Evolutionary conservation across 169 alveolate species (phyloP), one percentile per base, ranked within the genome.

Genomic region (Neospora caninum): DNA sequence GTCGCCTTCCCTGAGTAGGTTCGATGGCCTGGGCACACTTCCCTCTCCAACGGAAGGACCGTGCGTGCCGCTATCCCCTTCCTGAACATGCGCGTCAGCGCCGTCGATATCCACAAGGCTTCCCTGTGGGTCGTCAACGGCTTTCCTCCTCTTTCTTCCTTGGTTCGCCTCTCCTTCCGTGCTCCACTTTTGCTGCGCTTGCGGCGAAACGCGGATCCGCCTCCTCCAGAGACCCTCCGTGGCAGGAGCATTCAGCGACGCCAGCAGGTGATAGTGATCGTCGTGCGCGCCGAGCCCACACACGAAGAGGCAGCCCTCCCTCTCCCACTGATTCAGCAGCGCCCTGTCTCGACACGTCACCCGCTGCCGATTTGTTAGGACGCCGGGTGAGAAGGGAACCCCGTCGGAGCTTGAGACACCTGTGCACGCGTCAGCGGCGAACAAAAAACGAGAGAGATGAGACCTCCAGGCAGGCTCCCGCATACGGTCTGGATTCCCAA

Each of bases 201-300:
- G 58, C 58, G 58, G 58, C 58, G 58, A 49, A 4, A 49, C 58
- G 4, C 58, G 4, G 58, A 4, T 49, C 58, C 25, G 31, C 73
- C 73, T 64, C 31, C n/a, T 27, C 73, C 73, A 64, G 73, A 64
- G 73, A 27, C 73, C n/a, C n/a, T 64, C 73, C 34, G 34, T 16
- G n/a, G 45, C 49, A 64, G 86, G 84, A 64, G 80, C 53, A 39
- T 13, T 54, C 82, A 88, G 93, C 0, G 93, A 45, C 54, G 93
- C 93, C 38, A 88, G 82, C 22, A 88, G 93, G 84, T 88, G 93
- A 64, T 88, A 88, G 38, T 88, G 93, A 36, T 88, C 93, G 58
- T 88, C 93, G 58, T 88, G 93, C 0, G 93, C 93, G 42, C 93
- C 93, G 7, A 38, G 7, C 34, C 84, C 84, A 82, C 93, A 88